Evolutionary conservation across 2,329 filamentous ascomycete genomes (phyloP).

Genomic region (Bipolaris zeicola): DNA sequence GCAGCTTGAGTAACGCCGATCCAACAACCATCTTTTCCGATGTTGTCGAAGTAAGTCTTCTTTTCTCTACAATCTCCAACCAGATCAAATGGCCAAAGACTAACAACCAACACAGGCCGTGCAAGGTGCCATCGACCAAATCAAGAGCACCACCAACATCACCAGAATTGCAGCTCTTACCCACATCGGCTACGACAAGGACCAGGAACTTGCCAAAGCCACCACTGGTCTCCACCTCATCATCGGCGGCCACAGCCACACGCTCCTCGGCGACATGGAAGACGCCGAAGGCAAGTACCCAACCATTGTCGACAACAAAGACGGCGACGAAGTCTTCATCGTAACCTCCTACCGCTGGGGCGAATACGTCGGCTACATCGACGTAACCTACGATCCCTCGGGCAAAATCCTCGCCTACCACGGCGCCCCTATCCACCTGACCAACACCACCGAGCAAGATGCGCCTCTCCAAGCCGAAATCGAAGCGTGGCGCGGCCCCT

Average conservation of each 20-base stretch:
- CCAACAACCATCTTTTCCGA: slow-evolving; percentile 64
- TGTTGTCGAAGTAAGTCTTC: slow-evolving; percentile 49
- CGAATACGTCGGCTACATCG: slow-evolving; percentile 71
- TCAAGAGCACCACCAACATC: slow-evolving; percentile 65
- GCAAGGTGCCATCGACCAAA: slow-evolving; percentile 66
- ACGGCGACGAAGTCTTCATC: slow-evolving; percentile 70
- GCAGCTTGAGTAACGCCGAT: slow-evolving; percentile 64
- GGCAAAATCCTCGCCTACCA: slow-evolving; percentile 68
- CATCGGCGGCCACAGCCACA: slow-evolving; percentile 66
- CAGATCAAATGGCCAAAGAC: background rate
- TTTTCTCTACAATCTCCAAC: background rate
- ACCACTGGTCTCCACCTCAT: slow-evolving; percentile 71
- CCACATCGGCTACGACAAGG: slow-evolving; percentile 69
- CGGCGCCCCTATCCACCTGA: slow-evolving; percentile 68
- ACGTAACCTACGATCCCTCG: slow-evolving; percentile 65
- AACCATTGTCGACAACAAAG: slow-evolving; percentile 64
- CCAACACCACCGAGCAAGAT: slow-evolving; percentile 65
- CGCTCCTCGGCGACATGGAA: slow-evolving; percentile 64
- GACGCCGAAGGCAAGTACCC: slow-evolving; percentile 66
- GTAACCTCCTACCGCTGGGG: slow-evolving; percentile 72
- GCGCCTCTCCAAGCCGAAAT: slow-evolving; percentile 63
- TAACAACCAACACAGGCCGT: slow-evolving; percentile 50
- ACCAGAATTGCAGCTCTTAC: slow-evolving; percentile 69
- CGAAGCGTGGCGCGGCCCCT: slow-evolving; percentile 63
- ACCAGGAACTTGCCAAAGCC: slow-evolving; percentile 64